These are phyloP conservation scores for Trypanosoma avium DNA, from an alignment of 208 protist genomes.

Conservation along the genomic window DNA sequence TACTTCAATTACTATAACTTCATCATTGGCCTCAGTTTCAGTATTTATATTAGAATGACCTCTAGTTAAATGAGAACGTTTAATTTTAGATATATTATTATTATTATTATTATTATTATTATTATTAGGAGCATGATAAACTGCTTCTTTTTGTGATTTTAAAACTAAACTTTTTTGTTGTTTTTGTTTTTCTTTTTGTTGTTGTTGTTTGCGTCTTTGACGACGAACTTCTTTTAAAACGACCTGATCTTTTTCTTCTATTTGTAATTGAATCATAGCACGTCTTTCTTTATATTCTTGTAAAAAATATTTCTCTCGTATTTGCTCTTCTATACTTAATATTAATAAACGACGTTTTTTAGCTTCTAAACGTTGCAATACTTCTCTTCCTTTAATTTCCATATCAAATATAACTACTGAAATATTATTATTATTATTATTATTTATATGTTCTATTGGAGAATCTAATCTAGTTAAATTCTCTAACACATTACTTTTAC, in stretches of 20 bases:
- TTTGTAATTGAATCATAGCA: background rate
- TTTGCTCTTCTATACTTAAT: background rate
- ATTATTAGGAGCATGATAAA: too few species aligned
- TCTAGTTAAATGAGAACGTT: too few species aligned
- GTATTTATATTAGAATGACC: too few species aligned
- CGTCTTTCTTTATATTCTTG: conserved; percentile 19
- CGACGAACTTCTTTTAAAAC: background rate
- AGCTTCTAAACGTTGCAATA: background rate
- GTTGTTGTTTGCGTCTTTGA: conserved; percentile 3
- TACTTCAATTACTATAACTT: conserved; percentile 12
- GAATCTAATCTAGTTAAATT: too few species aligned
- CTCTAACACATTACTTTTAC: too few species aligned
- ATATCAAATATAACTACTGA: background rate
- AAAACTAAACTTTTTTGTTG: background rate
- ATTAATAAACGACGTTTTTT: background rate
- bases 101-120: too few species aligned
- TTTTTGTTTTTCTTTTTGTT: background rate
- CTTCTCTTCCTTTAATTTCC: conserved; percentile 6
- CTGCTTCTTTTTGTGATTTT: background rate
- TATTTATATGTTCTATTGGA: too few species aligned
- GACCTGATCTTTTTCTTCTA: background rate
- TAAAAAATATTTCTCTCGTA: conserved; percentile 1
- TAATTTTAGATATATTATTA: too few species aligned
- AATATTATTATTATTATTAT: background rate
- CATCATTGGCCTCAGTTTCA: conserved; percentile 1